Conservation (phyloP, 495 filamentous ascomycete genomes). For the Lindgomyces ingoldianus region DNA sequence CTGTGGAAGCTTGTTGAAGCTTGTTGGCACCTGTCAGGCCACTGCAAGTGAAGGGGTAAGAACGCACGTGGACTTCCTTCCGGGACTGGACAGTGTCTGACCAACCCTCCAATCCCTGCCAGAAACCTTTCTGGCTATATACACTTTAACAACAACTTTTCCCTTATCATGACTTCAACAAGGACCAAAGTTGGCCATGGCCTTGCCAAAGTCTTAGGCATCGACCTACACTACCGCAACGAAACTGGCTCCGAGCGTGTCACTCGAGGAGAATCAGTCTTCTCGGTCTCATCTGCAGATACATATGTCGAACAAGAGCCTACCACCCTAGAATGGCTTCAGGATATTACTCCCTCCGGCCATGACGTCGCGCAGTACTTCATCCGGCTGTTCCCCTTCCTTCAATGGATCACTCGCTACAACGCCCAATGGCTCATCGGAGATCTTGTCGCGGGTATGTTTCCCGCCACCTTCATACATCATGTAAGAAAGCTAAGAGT, state of each 20-base stretch:
- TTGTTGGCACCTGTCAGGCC: conserved; percentile 23
- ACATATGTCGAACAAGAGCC: conserved; percentile 85
- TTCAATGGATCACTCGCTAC: conserved; percentile 83
- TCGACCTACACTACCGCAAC: conserved; percentile 67
- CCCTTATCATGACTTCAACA: conserved; percentile 45
- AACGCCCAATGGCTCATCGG: conserved; percentile 86
- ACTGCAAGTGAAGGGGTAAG: neutral
- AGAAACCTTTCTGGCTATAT: conserved; percentile 7
- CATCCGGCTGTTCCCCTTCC: conserved; percentile 77
- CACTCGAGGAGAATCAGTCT: conserved; percentile 74
- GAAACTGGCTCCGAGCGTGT: conserved; percentile 54
- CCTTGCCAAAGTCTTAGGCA: conserved; percentile 79
- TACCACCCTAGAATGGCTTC: conserved; percentile 69
- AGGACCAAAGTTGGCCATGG: conserved; percentile 64
- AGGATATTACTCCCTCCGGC: conserved; percentile 59
- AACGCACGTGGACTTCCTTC: conserved; percentile 3
- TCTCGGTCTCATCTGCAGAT: conserved; percentile 73
- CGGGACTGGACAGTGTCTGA: neutral
- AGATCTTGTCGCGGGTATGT: conserved; percentile 84
- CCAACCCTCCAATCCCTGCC: neutral
- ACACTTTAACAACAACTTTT: neutral
- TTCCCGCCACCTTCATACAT: neutral
- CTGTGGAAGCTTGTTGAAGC: conserved; percentile 25
- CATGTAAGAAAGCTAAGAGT: neutral
- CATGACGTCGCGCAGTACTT: conserved; percentile 60